These are phyloP conservation scores for Persicaria tinctoria DNA, from an alignment of 148 eudicot species.

Conservation along the genomic window DNA sequence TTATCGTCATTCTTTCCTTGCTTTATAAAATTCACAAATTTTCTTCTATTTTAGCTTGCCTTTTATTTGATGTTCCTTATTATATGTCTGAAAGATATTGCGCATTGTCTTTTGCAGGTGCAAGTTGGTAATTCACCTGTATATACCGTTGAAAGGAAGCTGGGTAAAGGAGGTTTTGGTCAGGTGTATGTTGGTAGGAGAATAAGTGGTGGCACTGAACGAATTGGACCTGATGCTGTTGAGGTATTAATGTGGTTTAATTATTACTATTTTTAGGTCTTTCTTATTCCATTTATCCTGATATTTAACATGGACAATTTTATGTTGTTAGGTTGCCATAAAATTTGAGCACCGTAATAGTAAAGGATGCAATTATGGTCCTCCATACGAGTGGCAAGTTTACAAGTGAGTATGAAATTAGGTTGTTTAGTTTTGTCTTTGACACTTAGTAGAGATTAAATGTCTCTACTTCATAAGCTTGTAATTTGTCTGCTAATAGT, in stretches of 20 bases:
- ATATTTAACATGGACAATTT: conserved; percentile 6
- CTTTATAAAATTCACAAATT: neutral
- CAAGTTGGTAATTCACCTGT: conserved; percentile 79
- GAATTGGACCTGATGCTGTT: conserved; percentile 83
- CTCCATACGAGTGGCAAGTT: conserved; percentile 49
- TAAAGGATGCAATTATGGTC: conserved; percentile 45
- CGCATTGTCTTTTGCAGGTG: conserved; percentile 40
- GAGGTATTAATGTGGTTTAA: conserved; percentile 45
- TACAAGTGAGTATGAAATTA: conserved; percentile 23
- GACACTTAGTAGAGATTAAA: no score
- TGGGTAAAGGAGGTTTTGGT: conserved; percentile 97
- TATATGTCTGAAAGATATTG: neutral
- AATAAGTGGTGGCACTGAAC: conserved; percentile 59
- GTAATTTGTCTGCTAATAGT: conserved; percentile 10
- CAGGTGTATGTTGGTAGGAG: conserved; percentile 95
- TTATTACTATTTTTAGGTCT: neutral
- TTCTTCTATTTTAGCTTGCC: neutral
- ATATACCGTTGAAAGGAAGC: conserved; percentile 69
- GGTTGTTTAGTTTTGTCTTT: neutral
- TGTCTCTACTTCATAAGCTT: neutral
- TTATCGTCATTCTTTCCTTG: neutral
- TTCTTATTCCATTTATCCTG: neutral
- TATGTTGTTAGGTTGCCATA: conserved; percentile 31
- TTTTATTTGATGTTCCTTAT: neutral
- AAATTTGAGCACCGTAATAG: conserved; percentile 40